Evolutionary conservation across 2,329 filamentous ascomycete species (phyloP), one percentile per base, ranked within the genome.

Genomic region (Penicillium frequentans): DNA sequence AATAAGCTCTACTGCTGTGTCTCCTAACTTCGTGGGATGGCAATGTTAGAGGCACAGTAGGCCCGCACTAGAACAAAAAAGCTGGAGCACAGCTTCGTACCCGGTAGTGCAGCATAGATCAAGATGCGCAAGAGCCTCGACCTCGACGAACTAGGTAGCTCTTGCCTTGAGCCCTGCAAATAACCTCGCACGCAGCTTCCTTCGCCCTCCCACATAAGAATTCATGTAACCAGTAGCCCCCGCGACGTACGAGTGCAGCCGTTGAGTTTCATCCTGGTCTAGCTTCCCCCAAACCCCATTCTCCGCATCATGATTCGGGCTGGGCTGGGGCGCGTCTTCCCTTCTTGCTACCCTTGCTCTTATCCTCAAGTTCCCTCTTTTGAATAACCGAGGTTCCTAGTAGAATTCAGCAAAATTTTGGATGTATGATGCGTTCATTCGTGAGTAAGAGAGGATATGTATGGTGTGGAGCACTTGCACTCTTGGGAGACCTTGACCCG

Each of bases 201-300:
- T 42, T 29, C 26, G 37, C 31, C n/a, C 46, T 58, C 55, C 49
- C 57, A 43, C 43, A 58, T 59, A 57, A 49, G 52, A 54, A 47
- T 1, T 42, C 2, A 62, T 58, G 45, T 21, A 39, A 49, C 47
- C 27, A 39, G 23, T 21, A 37, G 24, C 35, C 50, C 55, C 44
- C 29, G 54, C 55, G 54, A 58, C n/a, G 39, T 42, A 23, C 19
- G 11, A 42, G 39, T 42, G 39, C 39, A 54, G 52, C 59, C 63
- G 58, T 66, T 65, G 59, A 52, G 61, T 66, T 65, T 65, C 57
- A 62, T 59, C 59, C 54, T 45, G 54, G 61, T 56, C 59, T 46
- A 60, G 45, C 27, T 51, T 51, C 39, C 45, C 48, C 52, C n/a
- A 42, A 42, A 24, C 33, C 33, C 51, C 50, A 59, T 55, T 62